These are phyloP conservation scores for Tuctoria greenei DNA, from an alignment of 176 grass and related monocot species.

Conservation along the genomic window DNA sequence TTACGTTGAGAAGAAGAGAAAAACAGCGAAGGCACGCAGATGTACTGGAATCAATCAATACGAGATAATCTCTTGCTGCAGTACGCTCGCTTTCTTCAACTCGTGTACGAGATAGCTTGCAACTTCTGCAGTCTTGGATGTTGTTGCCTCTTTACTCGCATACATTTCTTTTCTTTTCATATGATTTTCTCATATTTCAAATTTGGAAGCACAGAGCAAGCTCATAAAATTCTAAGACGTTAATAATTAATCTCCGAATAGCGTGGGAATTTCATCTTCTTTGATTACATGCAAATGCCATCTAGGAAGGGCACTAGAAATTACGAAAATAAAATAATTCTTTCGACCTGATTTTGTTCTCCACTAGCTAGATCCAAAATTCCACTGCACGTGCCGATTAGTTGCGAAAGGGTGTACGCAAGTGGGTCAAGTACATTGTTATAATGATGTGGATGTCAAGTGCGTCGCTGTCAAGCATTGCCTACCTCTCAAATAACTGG, in stretches of 20 bases:
- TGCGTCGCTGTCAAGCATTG: not conserved
- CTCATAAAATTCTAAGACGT: not conserved
- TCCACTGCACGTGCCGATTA: conserved; percentile 30
- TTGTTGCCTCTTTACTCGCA: not conserved
- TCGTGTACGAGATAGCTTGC: not conserved
- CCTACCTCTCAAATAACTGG: conserved; percentile 18
- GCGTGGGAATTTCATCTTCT: not conserved
- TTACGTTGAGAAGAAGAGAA: not conserved
- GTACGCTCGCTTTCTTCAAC: conserved; percentile 27
- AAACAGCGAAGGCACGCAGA: not conserved
- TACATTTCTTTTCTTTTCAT: too few relatives aligned
- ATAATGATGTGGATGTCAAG: conserved; percentile 22
- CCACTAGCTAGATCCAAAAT: conserved; percentile 30
- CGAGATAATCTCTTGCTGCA: not conserved
- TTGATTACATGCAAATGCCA: not conserved
- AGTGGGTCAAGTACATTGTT: not conserved
- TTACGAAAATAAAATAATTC: not conserved
- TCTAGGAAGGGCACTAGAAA: not conserved
- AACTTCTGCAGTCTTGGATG: too few relatives aligned
- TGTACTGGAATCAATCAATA: not conserved
- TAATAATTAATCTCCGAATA: not conserved
- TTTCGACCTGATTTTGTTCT: not conserved
- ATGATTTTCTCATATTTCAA: not conserved
- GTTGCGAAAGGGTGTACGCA: not conserved
- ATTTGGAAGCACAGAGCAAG: not conserved